Evolutionary conservation across 2,329 filamentous ascomycete genomes (phyloP).

Genomic region (Kalmusia sp.): DNA sequence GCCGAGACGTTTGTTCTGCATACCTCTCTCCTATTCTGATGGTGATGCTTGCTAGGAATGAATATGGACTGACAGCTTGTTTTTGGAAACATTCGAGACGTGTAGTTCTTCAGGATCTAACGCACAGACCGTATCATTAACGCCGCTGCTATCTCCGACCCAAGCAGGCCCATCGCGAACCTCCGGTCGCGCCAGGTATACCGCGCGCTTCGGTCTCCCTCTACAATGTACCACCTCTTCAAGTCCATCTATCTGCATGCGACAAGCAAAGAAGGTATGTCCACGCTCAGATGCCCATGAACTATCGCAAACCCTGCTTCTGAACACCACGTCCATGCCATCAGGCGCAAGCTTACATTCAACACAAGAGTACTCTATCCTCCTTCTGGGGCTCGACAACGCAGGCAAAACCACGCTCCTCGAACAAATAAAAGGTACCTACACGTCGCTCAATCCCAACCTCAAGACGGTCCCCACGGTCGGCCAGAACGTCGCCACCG

Average conservation of each 20-base stretch:
- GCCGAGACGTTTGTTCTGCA: background rate
- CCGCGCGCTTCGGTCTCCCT: conserved; percentile 19
- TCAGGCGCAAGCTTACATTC: background rate
- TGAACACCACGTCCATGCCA: background rate
- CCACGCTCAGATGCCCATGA: conserved; percentile 2
- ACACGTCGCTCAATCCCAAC: conserved; percentile 71
- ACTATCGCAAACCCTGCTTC: background rate
- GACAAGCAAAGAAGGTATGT: conserved; percentile 89
- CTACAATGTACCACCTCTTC: conserved; percentile 88
- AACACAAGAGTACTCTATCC: conserved; percentile 85
- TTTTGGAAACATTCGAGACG: no score
- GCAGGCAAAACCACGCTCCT: conserved; percentile 98
- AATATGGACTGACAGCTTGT: no score
- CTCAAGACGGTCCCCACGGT: conserved; percentile 93
- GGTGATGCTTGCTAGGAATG: no score
- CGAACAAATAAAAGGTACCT: conserved; percentile 92
- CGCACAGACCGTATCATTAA: no score
- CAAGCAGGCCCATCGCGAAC: conserved; percentile 15
- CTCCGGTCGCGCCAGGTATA: conserved; percentile 19
- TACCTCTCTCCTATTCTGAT: no score
- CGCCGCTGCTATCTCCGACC: background rate
- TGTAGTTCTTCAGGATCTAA: no score
- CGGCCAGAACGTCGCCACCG: conserved; percentile 93
- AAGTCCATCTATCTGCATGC: conserved; percentile 95
- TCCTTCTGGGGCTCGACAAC: conserved; percentile 96